Percentiles rank a stretch among this genome's conserved stretches.
phyloP scores from a whole-genome alignment of 495 filamentous ascomycete species.

The Podospora tetraspora region DNA sequence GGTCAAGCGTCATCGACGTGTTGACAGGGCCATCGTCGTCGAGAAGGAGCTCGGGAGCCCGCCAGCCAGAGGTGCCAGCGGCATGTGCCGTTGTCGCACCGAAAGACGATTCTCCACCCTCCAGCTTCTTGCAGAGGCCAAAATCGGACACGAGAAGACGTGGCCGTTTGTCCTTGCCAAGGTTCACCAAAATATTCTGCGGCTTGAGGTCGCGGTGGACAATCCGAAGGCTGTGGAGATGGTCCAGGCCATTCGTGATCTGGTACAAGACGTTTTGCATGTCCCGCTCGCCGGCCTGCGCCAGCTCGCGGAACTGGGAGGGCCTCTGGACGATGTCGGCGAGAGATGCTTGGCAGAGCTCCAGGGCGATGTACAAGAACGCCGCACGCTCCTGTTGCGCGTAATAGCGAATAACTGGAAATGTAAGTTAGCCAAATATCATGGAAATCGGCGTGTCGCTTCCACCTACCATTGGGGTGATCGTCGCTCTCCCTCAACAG shows the following conservation, averaged over 20 bases:
- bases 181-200: conserved; percentile 84
- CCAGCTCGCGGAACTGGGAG: conserved; percentile 39
- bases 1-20: conserved; percentile 26
- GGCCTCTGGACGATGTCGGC: conserved; percentile 80
- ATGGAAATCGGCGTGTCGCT: background rate
- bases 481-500: conserved; percentile 89
- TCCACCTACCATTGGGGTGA: conserved; percentile 65
- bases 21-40: conserved; percentile 56
- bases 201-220: conserved; percentile 97
- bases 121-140: conserved; percentile 96
- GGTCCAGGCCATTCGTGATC: conserved; percentile 77
- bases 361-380: conserved; percentile 95
- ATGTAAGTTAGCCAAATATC: conserved; percentile 20
- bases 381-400: conserved; percentile 79
- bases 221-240: conserved; percentile 87
- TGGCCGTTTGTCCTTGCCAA: conserved; percentile 54
- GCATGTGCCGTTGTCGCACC: conserved; percentile 90
- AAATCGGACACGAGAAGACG: conserved; percentile 95
- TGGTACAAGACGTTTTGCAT: conserved; percentile 71
- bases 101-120: conserved; percentile 90
- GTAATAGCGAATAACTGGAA: conserved; percentile 85
- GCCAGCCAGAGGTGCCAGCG: conserved; percentile 91
- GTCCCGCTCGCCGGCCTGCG: conserved; percentile 49
- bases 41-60: conserved; percentile 85
- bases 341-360: conserved; percentile 90